Conservation (phyloP, 129 eudicot species). For the Saposhnikovia divaricata region DNA sequence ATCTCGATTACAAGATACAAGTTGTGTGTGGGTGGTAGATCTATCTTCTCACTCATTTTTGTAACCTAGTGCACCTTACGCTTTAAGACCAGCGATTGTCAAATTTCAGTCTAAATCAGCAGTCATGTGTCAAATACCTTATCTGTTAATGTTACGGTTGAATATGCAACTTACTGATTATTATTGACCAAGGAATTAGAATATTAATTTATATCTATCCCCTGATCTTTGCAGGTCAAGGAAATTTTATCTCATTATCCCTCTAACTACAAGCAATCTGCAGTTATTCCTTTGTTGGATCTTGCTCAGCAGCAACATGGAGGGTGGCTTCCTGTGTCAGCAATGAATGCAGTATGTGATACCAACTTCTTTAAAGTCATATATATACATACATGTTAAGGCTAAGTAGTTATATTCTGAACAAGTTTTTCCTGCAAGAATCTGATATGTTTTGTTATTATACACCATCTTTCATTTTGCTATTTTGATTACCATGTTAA, state of each 20-base stretch:
- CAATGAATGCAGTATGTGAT: constrained; percentile 86
- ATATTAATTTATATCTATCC: not conserved
- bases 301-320: constrained; percentile 99
- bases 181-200: not conserved
- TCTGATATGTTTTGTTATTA: not conserved
- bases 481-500: not conserved
- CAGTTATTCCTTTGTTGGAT: constrained; percentile 94
- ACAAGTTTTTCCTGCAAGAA: not conserved
- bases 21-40: not conserved
- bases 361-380: not conserved
- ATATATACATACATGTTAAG: not conserved
- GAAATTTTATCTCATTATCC: constrained; percentile 92
- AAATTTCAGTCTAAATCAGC: not conserved
- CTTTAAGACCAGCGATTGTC: not conserved
- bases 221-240: constrained; percentile 44
- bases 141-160: not conserved
- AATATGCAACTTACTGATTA: not conserved
- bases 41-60: not conserved
- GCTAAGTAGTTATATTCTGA: not conserved
- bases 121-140: not conserved
- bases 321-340: constrained; percentile 99
- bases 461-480: not conserved
- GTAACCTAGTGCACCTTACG: not conserved
- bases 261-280: constrained; percentile 97
- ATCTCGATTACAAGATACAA: not conserved